phyloP scores from a whole-genome alignment of 306 rosid species.

The Vigna reflexopilosa region DNA sequence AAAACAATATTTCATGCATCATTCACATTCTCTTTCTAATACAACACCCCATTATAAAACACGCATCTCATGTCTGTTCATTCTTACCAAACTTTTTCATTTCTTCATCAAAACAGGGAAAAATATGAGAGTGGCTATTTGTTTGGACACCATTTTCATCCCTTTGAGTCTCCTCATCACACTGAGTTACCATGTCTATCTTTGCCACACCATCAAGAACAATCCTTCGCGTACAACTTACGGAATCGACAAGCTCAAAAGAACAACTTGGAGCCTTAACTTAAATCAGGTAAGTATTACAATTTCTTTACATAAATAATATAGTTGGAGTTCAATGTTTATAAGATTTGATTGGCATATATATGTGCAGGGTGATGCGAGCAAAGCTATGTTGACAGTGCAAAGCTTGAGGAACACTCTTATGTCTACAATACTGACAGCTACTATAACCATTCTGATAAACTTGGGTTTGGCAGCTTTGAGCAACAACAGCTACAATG shows the following conservation, averaged over 20 bases:
- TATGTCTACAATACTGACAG: slow-evolving; percentile 65
- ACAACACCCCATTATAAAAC: slow-evolving; percentile 39
- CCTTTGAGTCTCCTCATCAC: slow-evolving; percentile 67
- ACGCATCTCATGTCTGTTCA: neutral
- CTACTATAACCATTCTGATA: slow-evolving; percentile 61
- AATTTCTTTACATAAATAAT: too few relatives aligned
- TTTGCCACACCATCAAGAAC: slow-evolving; percentile 67
- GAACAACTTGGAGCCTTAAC: slow-evolving; percentile 64
- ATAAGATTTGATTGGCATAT: neutral
- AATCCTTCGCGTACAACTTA: slow-evolving; percentile 64
- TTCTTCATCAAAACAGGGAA: slow-evolving; percentile 21
- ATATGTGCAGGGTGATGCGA: slow-evolving; percentile 56
- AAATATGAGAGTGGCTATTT: slow-evolving; percentile 55
- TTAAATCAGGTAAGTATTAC: slow-evolving; percentile 53
- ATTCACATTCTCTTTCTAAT: neutral
- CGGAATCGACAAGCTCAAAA: slow-evolving; percentile 58
- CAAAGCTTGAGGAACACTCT: slow-evolving; percentile 86
- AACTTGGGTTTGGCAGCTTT: slow-evolving; percentile 62
- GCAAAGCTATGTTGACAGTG: slow-evolving; percentile 63
- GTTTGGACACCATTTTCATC: slow-evolving; percentile 67
- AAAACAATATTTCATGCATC: slow-evolving; percentile 31
- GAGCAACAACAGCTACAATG: slow-evolving; percentile 58
- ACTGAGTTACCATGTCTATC: slow-evolving; percentile 72
- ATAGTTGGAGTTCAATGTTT: neutral
- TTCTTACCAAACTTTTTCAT: slow-evolving; percentile 2